Percentiles rank a stretch among this genome's conserved stretches.
phyloP scores from a whole-genome alignment of 164 flowering plant genomes.

The Berberis thunbergii region DNA sequence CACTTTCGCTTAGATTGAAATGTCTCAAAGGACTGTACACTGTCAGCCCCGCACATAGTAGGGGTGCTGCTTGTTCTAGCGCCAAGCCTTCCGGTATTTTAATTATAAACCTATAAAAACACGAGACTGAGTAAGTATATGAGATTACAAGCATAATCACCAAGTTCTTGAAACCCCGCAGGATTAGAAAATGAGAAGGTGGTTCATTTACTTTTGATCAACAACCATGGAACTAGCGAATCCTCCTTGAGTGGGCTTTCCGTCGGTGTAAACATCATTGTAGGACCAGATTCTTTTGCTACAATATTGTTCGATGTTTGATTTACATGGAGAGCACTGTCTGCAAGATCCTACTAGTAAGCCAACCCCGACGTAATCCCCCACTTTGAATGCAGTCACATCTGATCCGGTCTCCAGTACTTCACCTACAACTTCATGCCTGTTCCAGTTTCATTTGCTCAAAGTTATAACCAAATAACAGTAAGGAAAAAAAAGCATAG shows the following conservation, averaged over 20 bases:
- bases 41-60: slow-evolving; percentile 13
- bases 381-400: slow-evolving; percentile 10
- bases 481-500: not conserved
- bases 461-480: not conserved
- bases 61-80: slow-evolving; percentile 14
- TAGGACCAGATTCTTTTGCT: slow-evolving; percentile 82
- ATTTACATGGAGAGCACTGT: slow-evolving; percentile 51
- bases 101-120: slow-evolving; percentile 9
- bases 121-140: too few relatives aligned
- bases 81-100: slow-evolving; percentile 12
- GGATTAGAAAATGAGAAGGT: slow-evolving; percentile 5
- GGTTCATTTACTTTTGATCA: slow-evolving; percentile 59
- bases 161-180: too few relatives aligned
- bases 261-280: slow-evolving; percentile 83
- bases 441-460: not conserved
- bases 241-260: slow-evolving; percentile 89
- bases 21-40: slow-evolving; percentile 15
- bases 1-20: slow-evolving; percentile 5
- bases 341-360: slow-evolving; percentile 10
- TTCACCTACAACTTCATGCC: slow-evolving; percentile 15
- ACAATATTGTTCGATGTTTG: slow-evolving; percentile 85
- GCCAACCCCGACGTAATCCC: slow-evolving; percentile 13
- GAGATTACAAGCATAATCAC: too few relatives aligned
- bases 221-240: slow-evolving; percentile 66
- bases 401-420: slow-evolving; percentile 8